Conservation (phyloP, 2,329 filamentous ascomycete genomes). For the Atkinsonella texensis region DNA sequence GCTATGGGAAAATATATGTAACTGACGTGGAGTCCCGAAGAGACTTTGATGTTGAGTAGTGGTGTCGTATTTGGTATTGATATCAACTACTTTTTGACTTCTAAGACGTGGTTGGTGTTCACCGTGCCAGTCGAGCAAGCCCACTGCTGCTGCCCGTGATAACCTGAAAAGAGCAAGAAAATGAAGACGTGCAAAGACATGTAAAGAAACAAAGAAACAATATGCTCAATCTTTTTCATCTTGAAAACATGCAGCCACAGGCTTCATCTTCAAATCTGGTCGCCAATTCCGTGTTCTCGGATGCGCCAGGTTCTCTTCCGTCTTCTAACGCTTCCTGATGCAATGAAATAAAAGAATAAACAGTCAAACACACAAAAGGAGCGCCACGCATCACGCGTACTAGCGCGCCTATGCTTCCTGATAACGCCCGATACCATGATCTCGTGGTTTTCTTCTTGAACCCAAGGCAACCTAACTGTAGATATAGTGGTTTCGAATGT, state of each 20-base stretch:
- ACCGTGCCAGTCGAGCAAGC: not conserved
- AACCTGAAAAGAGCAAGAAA: not conserved
- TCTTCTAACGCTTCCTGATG: conserved; percentile 1
- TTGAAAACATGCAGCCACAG: not conserved
- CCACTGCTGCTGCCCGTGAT: not conserved
- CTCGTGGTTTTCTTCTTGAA: not conserved
- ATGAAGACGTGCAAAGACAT: not conserved
- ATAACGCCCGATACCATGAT: not conserved
- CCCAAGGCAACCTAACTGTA: not conserved
- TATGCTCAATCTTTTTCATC: not conserved
- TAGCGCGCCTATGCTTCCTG: not conserved
- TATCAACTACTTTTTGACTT: not conserved
- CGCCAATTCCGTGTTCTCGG: not conserved
- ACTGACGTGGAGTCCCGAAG: no score
- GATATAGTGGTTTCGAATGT: not conserved
- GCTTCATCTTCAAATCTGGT: not conserved
- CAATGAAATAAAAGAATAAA: not conserved
- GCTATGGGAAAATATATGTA: no score
- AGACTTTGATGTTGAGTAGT: no score
- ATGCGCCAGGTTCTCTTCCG: not conserved
- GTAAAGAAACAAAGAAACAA: not conserved
- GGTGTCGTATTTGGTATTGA: not conserved
- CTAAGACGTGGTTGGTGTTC: not conserved
- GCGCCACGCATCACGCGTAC: not conserved
- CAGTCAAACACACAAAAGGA: not conserved